Conservation (phyloP, 257 asterid genomes). For the Ophiorrhiza pumila region DNA sequence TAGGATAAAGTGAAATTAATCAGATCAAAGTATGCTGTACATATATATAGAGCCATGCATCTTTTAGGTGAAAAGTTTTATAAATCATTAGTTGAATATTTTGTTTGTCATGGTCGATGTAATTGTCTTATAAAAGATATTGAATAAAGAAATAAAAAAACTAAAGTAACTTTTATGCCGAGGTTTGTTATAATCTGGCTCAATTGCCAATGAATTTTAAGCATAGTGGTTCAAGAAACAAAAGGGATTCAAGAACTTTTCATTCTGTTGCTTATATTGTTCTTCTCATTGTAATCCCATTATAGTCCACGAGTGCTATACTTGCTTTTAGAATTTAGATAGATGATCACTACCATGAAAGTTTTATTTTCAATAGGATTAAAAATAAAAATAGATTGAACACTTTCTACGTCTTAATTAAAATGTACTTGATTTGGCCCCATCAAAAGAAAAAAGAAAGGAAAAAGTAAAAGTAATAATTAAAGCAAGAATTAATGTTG, state of each 20-base stretch:
- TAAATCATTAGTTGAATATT: background rate
- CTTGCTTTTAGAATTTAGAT: background rate
- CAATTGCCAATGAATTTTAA: background rate
- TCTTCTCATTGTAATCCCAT: conserved; percentile 9
- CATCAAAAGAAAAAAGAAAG: background rate
- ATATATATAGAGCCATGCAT: background rate
- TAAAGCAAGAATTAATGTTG: background rate
- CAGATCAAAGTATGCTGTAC: background rate
- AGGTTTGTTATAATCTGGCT: conserved; percentile 1
- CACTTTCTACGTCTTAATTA: conserved; percentile 4
- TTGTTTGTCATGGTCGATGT: background rate
- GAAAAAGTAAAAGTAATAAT: background rate
- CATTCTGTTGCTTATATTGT: background rate
- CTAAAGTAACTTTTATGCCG: background rate
- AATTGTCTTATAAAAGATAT: background rate
- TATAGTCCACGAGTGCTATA: conserved; percentile 12
- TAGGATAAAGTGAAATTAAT: background rate
- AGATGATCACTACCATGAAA: background rate
- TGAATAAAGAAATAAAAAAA: conserved; percentile 1
- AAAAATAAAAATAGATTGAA: background rate
- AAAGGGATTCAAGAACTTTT: background rate
- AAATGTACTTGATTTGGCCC: background rate
- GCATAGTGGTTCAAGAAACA: background rate
- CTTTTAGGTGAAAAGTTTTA: background rate
- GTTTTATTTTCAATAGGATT: background rate